Conservation (phyloP, 306 rosid species). For the Corylus avellana region DNA sequence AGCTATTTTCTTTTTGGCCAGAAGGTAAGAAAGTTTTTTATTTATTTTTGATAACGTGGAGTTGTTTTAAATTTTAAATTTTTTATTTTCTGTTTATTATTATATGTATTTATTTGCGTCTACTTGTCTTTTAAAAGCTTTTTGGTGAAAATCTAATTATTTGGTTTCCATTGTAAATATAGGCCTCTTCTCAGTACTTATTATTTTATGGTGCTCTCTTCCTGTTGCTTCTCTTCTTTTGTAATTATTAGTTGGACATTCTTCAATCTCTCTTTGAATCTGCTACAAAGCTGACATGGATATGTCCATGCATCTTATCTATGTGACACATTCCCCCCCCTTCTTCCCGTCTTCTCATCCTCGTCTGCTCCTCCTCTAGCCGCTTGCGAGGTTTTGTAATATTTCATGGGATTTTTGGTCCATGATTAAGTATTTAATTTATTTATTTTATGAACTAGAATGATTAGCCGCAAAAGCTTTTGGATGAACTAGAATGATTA, state of each 20-base stretch:
- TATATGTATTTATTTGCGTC: neutral
- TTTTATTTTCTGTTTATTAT: neutral
- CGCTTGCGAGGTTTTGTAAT: neutral
- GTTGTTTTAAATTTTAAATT: too few relatives aligned
- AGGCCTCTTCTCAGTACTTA: neutral
- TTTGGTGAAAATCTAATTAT: neutral
- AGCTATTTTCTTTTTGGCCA: neutral
- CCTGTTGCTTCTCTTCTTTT: neutral
- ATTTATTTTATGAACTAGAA: conserved; percentile 18
- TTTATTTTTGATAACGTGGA: neutral
- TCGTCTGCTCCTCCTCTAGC: neutral
- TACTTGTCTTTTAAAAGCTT: neutral
- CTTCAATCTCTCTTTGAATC: neutral
- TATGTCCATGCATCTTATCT: neutral
- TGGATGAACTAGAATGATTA: conserved; percentile 13
- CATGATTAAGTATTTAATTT: neutral
- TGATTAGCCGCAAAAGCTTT: conserved; percentile 8
- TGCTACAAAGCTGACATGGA: neutral
- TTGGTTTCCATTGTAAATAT: neutral
- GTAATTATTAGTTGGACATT: neutral
- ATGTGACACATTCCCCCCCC: neutral
- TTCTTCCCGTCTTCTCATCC: neutral
- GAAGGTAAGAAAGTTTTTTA: neutral
- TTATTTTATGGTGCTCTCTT: neutral
- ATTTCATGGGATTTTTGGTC: conserved; percentile 6